Percentiles rank a stretch among this genome's conserved stretches.
phyloP scores from a whole-genome alignment of 768 basidiomycete genomes.

The Lentinula sp. region DNA sequence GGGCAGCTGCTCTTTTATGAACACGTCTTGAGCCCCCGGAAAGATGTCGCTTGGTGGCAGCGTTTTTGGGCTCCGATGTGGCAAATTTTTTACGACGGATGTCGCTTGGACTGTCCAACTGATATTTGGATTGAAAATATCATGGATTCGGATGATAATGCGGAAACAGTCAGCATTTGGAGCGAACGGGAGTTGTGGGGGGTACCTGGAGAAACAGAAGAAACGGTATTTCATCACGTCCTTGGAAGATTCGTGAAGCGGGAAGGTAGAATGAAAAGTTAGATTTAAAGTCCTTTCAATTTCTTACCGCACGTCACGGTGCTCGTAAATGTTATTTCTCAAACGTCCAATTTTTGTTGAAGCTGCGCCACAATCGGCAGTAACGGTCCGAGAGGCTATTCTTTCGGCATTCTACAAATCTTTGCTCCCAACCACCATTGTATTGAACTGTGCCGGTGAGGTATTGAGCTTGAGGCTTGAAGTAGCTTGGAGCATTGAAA shows the following conservation, averaged over 20 bases:
- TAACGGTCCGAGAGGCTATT: too few relatives aligned
- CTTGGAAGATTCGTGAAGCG: conserved; percentile 51
- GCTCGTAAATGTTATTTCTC: too few relatives aligned
- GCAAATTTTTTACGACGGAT: conserved; percentile 55
- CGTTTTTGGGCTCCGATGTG: conserved; percentile 68
- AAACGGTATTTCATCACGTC: conserved; percentile 55
- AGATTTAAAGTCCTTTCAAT: neutral
- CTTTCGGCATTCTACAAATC: too few relatives aligned
- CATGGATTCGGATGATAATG: conserved; percentile 15
- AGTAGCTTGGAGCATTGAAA: too few relatives aligned
- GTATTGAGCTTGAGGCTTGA: too few relatives aligned
- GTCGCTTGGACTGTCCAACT: conserved; percentile 53
- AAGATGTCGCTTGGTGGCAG: conserved; percentile 66
- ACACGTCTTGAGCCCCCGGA: conserved; percentile 51
- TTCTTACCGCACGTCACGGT: too few relatives aligned
- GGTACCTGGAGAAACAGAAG: conserved; percentile 46
- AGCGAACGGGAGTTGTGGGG: conserved; percentile 38
- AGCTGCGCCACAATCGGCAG: too few relatives aligned
- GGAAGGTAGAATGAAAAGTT: neutral
- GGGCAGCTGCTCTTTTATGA: conserved; percentile 66
- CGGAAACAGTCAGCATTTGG: conserved; percentile 39
- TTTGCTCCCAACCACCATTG: too few relatives aligned
- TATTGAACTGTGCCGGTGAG: too few relatives aligned
- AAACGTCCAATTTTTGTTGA: too few relatives aligned
- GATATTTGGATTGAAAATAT: conserved; percentile 39